Conservation (phyloP, 495 filamentous ascomycete species). For the Thozetella sp. region DNA sequence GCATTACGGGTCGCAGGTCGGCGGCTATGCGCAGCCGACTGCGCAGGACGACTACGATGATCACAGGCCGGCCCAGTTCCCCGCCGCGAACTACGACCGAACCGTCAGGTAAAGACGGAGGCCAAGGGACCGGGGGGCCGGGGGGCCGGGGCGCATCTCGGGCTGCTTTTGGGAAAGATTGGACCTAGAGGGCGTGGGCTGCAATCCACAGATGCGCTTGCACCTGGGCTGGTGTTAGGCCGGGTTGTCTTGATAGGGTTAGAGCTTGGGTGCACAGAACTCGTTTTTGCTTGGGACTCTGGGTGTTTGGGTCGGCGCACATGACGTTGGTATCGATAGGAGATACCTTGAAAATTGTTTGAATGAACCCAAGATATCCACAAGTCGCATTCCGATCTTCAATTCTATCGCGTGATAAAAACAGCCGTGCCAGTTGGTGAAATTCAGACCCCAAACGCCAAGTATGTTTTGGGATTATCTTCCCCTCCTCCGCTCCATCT, state of each 20-base stretch:
- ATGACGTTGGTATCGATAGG: not conserved
- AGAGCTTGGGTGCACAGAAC: not conserved
- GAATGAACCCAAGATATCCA: not conserved
- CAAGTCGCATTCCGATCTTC: not conserved
- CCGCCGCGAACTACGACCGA: conserved; percentile 43
- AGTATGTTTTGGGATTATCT: not conserved
- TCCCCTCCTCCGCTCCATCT: not conserved
- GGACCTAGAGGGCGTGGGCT: not conserved
- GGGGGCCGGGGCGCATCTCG: not conserved
- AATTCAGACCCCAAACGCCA: conserved; percentile 1
- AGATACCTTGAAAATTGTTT: not conserved
- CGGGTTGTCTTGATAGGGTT: not conserved
- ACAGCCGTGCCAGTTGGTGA: no score
- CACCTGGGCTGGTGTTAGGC: not conserved
- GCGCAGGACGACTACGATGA: conserved; percentile 38
- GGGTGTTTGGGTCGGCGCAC: not conserved
- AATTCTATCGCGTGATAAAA: no score
- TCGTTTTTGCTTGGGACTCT: not conserved
- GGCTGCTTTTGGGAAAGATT: no score
- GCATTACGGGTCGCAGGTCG: conserved; percentile 12
- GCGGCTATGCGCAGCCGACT: conserved; percentile 35
- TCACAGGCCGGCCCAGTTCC: conserved; percentile 37
- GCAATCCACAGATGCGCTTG: not conserved
- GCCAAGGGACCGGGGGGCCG: not conserved
- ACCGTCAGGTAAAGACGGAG: conserved; percentile 16